phyloP scores from a whole-genome alignment of 2,329 filamentous ascomycete species.

The Graphilbum fragrans region DNA sequence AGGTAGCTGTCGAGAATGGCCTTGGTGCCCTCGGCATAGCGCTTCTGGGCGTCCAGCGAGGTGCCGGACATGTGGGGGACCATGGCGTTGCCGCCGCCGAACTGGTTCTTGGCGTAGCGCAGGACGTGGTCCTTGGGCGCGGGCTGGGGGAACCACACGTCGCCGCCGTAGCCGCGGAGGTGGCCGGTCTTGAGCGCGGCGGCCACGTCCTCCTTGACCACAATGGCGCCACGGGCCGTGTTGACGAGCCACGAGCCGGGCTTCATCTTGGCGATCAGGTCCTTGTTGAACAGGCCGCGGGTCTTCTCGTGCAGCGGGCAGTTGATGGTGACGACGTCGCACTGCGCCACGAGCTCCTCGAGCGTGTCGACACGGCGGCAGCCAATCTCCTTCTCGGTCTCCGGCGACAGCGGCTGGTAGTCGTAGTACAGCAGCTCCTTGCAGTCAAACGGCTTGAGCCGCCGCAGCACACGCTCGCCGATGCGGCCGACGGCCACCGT shows the following conservation, averaged over 20 bases:
- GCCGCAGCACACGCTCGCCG: conserved; percentile 91
- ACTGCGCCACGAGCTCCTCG: conserved; percentile 89
- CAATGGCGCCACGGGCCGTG: conserved; percentile 96
- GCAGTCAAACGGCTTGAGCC: conserved; percentile 97
- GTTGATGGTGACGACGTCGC: conserved; percentile 98
- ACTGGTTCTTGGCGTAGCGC: conserved; percentile 85
- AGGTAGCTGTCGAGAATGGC: conserved; percentile 86
- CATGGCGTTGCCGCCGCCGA: conserved; percentile 96
- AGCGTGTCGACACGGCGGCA: conserved; percentile 78
- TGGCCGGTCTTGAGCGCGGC: conserved; percentile 86
- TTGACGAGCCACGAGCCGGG: conserved; percentile 94
- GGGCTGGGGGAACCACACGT: conserved; percentile 97
- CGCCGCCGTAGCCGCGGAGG: conserved; percentile 77
- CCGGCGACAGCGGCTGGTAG: conserved; percentile 84
- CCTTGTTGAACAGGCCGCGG: conserved; percentile 93
- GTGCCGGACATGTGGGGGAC: conserved; percentile 98
- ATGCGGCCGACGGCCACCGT: conserved; percentile 97
- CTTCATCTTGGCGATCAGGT: conserved; percentile 97
- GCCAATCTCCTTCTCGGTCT: conserved; percentile 91
- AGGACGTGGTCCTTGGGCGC: conserved; percentile 88
- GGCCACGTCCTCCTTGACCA: conserved; percentile 98
- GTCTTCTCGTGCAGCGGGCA: conserved; percentile 99
- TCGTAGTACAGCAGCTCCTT: conserved; percentile 99
- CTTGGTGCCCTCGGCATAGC: conserved; percentile 83
- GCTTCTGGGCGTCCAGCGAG: conserved; percentile 92